A percentile compares a stretch with the other conserved stretches of the same genome.
phyloP scores from a whole-genome alignment of 345 rosid genomes.

The Salix dunnii region DNA sequence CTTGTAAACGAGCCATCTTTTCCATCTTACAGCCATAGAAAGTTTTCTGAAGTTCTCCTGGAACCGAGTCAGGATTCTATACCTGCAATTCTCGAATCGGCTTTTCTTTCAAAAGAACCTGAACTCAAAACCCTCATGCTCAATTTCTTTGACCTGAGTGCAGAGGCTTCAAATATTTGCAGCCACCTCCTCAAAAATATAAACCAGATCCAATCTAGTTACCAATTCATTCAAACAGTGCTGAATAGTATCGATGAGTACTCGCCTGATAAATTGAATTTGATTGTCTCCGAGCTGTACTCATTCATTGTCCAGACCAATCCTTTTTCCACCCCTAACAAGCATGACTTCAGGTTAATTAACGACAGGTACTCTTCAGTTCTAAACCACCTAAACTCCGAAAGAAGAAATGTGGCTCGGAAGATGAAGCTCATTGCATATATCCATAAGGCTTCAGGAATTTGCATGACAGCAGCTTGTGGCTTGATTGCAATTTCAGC shows the following conservation, averaged over 20 bases:
- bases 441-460: conserved; percentile 25
- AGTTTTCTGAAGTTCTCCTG: conserved; percentile 32
- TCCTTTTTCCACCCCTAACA: conserved; percentile 29
- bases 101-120: conserved; percentile 24
- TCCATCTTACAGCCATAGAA: conserved; percentile 15
- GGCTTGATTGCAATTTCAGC: conserved; percentile 28
- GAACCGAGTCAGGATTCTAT: conserved; percentile 40
- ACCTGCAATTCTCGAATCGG: conserved; percentile 29
- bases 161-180: conserved; percentile 44
- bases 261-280: conserved; percentile 7
- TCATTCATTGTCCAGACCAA: conserved; percentile 20
- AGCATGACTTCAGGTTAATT: conserved; percentile 29
- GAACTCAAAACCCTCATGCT: conserved; percentile 31
- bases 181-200: conserved; percentile 29
- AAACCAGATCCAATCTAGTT: conserved; percentile 19
- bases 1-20: conserved; percentile 24
- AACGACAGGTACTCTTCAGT: conserved; percentile 24
- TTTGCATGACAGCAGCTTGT: conserved; percentile 34
- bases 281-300: conserved; percentile 15
- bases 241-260: conserved; percentile 18
- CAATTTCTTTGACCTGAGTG: conserved; percentile 39
- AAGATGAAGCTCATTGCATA: conserved; percentile 27
- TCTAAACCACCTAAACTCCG: conserved; percentile 24
- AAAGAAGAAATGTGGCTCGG: conserved; percentile 30
- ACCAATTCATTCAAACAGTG: conserved; percentile 19